phyloP scores from a whole-genome alignment of 768 basidiomycete species.

The Boletus sp. region DNA sequence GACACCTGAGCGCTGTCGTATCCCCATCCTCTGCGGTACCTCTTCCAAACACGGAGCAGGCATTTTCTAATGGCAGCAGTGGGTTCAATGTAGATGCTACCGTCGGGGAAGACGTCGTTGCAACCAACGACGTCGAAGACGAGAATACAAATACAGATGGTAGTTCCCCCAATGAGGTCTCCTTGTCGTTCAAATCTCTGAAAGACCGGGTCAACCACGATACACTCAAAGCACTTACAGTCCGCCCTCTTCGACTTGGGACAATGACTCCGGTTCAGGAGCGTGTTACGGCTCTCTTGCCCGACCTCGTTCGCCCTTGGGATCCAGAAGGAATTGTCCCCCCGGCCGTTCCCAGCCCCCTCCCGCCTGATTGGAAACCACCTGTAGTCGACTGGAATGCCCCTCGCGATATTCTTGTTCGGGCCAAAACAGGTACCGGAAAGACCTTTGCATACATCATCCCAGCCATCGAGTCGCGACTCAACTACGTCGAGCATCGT shows the following conservation, averaged over 20 bases:
- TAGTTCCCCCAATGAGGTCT: neutral
- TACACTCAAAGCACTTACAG: slow-evolving; percentile 58
- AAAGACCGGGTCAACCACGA: slow-evolving; percentile 35
- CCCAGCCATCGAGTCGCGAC: slow-evolving; percentile 76
- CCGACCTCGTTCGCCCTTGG: slow-evolving; percentile 58
- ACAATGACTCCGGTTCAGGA: slow-evolving; percentile 83
- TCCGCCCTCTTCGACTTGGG: slow-evolving; percentile 60
- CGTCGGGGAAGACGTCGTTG: neutral
- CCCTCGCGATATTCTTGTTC: slow-evolving; percentile 73
- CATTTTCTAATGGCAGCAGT: neutral
- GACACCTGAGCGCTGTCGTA: slow-evolving; percentile 4
- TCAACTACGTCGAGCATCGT: slow-evolving; percentile 51
- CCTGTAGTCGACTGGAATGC: slow-evolving; percentile 4
- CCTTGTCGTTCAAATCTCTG: slow-evolving; percentile 35
- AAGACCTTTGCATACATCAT: slow-evolving; percentile 89
- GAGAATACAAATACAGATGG: neutral
- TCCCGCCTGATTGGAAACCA: neutral
- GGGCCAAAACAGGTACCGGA: slow-evolving; percentile 86
- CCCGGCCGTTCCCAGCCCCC: neutral
- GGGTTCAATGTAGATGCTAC: neutral
- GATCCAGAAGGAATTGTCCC: slow-evolving; percentile 28
- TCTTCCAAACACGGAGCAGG: neutral
- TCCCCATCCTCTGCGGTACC: neutral
- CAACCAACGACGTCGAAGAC: neutral
- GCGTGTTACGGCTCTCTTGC: slow-evolving; percentile 72